Conservation (phyloP, 257 asterid species). For the Nicotiana benthamiana region DNA sequence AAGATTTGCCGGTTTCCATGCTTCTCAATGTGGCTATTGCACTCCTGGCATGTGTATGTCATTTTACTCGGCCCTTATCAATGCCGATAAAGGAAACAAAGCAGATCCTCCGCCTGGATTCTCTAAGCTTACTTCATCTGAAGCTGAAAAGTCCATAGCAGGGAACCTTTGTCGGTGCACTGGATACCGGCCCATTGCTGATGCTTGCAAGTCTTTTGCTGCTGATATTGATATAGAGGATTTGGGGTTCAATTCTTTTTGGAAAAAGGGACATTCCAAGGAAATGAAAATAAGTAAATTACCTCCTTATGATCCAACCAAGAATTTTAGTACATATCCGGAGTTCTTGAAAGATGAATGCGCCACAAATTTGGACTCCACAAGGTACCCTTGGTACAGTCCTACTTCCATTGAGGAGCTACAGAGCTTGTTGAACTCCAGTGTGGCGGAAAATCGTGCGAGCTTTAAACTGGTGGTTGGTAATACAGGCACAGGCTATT, state of each 20-base stretch:
- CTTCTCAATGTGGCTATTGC: conserved; percentile 81
- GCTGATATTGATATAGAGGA: conserved; percentile 62
- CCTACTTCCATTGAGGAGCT: conserved; percentile 51
- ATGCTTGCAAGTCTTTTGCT: conserved; percentile 69
- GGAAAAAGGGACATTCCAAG: conserved; percentile 39
- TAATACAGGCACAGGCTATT: conserved; percentile 59
- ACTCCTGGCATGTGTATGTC: conserved; percentile 83
- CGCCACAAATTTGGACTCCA: conserved; percentile 21
- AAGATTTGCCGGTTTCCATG: conserved; percentile 68
- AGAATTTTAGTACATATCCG: conserved; percentile 21
- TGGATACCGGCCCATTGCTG: conserved; percentile 71
- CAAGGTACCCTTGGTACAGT: conserved; percentile 46
- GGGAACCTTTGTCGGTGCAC: conserved; percentile 74
- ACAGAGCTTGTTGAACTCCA: conserved; percentile 30
- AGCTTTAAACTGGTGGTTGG: conserved; percentile 46
- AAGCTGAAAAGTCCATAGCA: conserved; percentile 55
- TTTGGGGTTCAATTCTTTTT: conserved; percentile 55
- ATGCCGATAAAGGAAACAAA: conserved; percentile 37
- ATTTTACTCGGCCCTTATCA: conserved; percentile 46
- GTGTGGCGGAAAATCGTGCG: conserved; percentile 19
- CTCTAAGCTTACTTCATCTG: conserved; percentile 49
- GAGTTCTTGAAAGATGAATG: conserved; percentile 24
- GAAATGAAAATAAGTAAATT: conserved; percentile 27
- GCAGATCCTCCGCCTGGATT: conserved; percentile 41
- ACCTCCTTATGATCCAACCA: conserved; percentile 35